Conservation (phyloP, 768 basidiomycete genomes). For the Xerocomellus amylosporus region DNA sequence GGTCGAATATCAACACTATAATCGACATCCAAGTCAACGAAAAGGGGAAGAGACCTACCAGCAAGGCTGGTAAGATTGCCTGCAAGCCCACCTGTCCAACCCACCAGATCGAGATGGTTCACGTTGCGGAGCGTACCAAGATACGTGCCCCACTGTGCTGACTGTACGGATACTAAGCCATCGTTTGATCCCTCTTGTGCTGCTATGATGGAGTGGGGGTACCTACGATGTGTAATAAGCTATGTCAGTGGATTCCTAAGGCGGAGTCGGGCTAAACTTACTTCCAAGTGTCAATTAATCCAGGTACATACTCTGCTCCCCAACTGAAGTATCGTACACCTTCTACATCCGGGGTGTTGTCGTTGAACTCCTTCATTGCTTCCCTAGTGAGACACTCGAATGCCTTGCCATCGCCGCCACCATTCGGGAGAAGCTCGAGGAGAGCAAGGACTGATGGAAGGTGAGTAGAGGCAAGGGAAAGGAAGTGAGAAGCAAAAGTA, state of each 20-base stretch:
- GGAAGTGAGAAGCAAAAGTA: conserved; percentile 88
- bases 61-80: conserved; percentile 27
- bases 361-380: conserved; percentile 88
- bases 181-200: conserved; percentile 93
- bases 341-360: conserved; percentile 73
- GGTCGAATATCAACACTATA: background rate
- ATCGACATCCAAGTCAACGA: background rate
- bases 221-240: conserved; percentile 27
- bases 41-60: conserved; percentile 1
- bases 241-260: background rate
- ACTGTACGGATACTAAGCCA: conserved; percentile 86
- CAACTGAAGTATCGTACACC: conserved; percentile 90
- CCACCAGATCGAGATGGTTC: conserved; percentile 89
- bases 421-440: conserved; percentile 83
- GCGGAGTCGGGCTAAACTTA: conserved; percentile 14
- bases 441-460: conserved; percentile 70
- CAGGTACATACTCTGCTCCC: conserved; percentile 90
- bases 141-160: conserved; percentile 93
- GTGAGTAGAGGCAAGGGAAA: conserved; percentile 62
- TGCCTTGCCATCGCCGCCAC: conserved; percentile 92
- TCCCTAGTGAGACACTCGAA: conserved; percentile 84
- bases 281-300: conserved; percentile 89
- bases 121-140: conserved; percentile 89
- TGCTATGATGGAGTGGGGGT: conserved; percentile 76
- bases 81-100: conserved; percentile 63